phyloP scores from a whole-genome alignment of 23 red algal genomes.

The Chondrus crispus region DNA sequence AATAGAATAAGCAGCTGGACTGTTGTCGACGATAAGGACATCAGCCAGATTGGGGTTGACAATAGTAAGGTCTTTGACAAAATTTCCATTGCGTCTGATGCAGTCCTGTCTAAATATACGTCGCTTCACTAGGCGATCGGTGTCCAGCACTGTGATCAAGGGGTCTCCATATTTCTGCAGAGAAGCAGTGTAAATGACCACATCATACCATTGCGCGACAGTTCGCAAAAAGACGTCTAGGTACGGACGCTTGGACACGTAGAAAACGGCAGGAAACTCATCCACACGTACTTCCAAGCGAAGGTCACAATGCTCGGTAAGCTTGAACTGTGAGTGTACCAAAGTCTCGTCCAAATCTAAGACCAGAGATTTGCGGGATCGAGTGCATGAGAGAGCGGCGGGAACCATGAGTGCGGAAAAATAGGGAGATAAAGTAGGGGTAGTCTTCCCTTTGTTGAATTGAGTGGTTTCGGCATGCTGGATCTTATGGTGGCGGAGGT shows the following conservation, averaged over 20 bases:
- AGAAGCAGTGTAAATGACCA: conserved; percentile 81
- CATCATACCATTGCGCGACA: conserved; percentile 70
- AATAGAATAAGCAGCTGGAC: conserved; percentile 68
- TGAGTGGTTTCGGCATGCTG: background rate
- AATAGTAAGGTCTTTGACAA: conserved; percentile 80
- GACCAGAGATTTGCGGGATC: conserved; percentile 63
- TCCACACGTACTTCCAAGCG: conserved; percentile 55
- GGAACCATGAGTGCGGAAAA: conserved; percentile 17
- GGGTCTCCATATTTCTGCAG: conserved; percentile 80
- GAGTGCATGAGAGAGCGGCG: background rate
- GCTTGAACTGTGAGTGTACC: conserved; percentile 69
- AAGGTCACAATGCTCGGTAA: conserved; percentile 45
- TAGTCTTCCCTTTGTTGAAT: background rate
- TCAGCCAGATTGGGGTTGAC: conserved; percentile 63
- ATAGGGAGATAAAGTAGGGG: background rate
- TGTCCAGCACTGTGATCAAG: conserved; percentile 67
- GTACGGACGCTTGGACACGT: conserved; percentile 75
- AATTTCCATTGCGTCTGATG: conserved; percentile 29
- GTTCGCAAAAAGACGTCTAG: conserved; percentile 73
- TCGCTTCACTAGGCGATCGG: conserved; percentile 33
- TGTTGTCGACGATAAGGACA: conserved; percentile 88
- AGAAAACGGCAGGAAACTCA: conserved; percentile 59
- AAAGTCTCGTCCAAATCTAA: conserved; percentile 96
- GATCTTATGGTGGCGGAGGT: background rate
- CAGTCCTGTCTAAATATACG: conserved; percentile 79